Conservation (phyloP, 768 basidiomycete genomes). For the Coprinopsis strossmayeri region DNA sequence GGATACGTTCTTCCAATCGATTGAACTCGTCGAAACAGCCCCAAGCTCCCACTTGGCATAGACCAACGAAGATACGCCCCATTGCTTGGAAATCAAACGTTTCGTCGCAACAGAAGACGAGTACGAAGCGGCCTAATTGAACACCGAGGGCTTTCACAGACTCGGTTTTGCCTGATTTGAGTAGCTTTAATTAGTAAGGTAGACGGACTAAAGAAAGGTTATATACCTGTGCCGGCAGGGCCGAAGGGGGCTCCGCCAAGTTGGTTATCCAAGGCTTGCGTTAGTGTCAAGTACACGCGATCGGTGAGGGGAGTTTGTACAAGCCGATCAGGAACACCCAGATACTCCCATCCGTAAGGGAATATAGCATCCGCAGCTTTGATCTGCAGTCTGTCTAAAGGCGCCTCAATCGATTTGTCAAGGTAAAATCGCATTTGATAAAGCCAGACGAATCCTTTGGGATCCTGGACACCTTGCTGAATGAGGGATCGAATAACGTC, state of each 20-base stretch:
- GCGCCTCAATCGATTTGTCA: constrained; percentile 60
- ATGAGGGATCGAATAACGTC: constrained; percentile 86
- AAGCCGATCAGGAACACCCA: constrained; percentile 93
- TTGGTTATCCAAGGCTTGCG: constrained; percentile 91
- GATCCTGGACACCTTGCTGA: constrained; percentile 53
- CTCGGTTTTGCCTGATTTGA: constrained; percentile 82
- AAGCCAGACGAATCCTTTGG: constrained; percentile 83
- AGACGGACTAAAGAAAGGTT: background rate
- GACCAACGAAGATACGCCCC: constrained; percentile 98
- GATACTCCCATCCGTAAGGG: constrained; percentile 98
- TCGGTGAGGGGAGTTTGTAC: constrained; percentile 98
- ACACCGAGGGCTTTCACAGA: constrained; percentile 98
- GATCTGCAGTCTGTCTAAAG: constrained; percentile 75
- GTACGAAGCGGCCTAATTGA: constrained; percentile 95
- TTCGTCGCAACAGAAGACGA: constrained; percentile 99
- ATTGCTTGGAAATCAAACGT: constrained; percentile 99
- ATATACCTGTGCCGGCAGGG: constrained; percentile 88
- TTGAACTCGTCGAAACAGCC: constrained; percentile 99
- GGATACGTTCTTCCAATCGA: constrained; percentile 93
- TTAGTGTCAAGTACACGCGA: constrained; percentile 91
- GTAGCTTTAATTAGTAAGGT: constrained; percentile 8
- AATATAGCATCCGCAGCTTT: constrained; percentile 87
- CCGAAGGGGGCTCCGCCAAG: constrained; percentile 98
- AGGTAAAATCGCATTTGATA: constrained; percentile 99
- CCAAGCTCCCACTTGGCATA: constrained; percentile 99